phyloP scores from a whole-genome alignment of 2,329 filamentous ascomycete species.

The Dryadomyces quercus-mongolicae region DNA sequence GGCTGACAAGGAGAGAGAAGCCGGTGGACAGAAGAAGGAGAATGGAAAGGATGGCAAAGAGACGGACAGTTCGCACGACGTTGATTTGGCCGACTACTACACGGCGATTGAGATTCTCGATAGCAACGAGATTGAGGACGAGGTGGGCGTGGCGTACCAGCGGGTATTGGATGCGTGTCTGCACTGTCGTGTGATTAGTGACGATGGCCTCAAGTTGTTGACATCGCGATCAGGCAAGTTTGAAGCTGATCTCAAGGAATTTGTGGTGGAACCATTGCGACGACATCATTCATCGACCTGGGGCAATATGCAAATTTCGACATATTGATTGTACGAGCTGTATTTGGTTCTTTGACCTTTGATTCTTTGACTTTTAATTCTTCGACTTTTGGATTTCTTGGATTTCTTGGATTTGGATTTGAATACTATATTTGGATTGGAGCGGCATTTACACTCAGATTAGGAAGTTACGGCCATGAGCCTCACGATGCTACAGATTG shows the following conservation, averaged over 20 bases:
- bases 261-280: conserved; percentile 10
- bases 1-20: background rate
- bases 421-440: too few species aligned
- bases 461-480: background rate
- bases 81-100: conserved; percentile 10
- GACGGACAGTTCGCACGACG: background rate
- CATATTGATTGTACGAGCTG: background rate
- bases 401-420: too few species aligned
- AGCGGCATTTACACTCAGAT: background rate
- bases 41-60: background rate
- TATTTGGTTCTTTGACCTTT: background rate
- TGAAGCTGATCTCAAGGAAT: conserved; percentile 8
- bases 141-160: conserved; percentile 10
- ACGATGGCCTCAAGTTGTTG: conserved; percentile 5
- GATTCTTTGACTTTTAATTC: background rate
- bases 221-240: conserved; percentile 8
- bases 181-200: conserved; percentile 8
- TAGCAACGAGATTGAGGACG: conserved; percentile 11
- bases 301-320: conserved; percentile 5
- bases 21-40: background rate
- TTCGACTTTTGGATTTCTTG: background rate
- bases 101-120: conserved; percentile 10
- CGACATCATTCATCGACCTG: conserved; percentile 9
- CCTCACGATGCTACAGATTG: background rate
- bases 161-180: conserved; percentile 9